Conservation (phyloP, 495 filamentous ascomycete genomes). For the Aspergillus saccharolyticus region DNA sequence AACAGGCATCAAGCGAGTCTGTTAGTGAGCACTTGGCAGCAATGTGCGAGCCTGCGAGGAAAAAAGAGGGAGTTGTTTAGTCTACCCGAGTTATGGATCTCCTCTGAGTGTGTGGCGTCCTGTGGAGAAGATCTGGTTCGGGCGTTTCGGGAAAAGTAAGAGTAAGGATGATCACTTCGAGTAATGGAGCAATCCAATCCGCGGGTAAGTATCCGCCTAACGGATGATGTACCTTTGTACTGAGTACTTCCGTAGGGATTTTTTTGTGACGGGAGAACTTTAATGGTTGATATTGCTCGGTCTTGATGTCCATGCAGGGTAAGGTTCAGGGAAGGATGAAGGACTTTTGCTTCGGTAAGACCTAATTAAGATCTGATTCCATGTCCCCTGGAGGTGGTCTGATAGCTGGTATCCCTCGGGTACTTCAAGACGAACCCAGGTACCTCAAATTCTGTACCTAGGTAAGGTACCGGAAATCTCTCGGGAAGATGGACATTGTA, state of each 20-base stretch:
- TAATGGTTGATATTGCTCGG: neutral
- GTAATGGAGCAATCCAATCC: neutral
- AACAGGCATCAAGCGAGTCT: neutral
- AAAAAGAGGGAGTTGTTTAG: neutral
- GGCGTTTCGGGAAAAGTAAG: neutral
- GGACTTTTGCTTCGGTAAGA: neutral
- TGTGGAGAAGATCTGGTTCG: slow-evolving; percentile 3
- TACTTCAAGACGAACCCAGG: neutral
- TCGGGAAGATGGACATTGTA: too few species aligned
- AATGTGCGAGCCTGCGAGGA: neutral
- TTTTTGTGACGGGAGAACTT: neutral
- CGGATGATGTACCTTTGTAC: neutral
- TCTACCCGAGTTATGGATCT: neutral
- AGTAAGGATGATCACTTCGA: neutral
- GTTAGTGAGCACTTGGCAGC: neutral
- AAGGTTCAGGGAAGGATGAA: neutral
- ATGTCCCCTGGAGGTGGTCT: neutral
- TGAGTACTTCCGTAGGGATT: neutral
- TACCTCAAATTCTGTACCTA: neutral
- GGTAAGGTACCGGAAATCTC: neutral
- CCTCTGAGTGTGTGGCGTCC: neutral
- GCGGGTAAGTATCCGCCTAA: neutral
- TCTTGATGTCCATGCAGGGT: neutral
- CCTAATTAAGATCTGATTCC: neutral
- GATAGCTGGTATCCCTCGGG: neutral